Base-by-base conservation (phyloP, 2,329 filamentous ascomycete species). In the Simplicillium sp. region DNA sequence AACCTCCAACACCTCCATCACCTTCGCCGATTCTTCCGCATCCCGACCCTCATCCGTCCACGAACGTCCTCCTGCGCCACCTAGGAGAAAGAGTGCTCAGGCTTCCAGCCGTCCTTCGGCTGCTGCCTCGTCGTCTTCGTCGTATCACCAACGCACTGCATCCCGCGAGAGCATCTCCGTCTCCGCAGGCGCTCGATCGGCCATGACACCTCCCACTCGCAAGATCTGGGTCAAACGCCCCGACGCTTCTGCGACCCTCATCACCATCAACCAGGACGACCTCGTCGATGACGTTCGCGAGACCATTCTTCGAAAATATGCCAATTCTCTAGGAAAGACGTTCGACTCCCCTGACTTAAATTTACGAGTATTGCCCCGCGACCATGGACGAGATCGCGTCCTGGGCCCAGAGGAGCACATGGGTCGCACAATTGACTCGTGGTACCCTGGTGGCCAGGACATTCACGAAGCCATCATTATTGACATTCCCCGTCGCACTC, bases 211-310 rank as follows among this genome's bases (percentile, higher is more conserved):
- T 9, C 29, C 76, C 49, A 78, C 73, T 43, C 76, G 87, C 58
- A 96, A 94, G 71, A 81, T 97, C 53, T 98, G 92, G 92, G 90
- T 97, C 57, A 92, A 84, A 68, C 77, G 90, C 54, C 84, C 85
- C 15, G 76, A 82, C 48, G 85, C 82, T 44, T 96, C 90, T 42
- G 80, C 90, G 32, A 98, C 92, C 12, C 71, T 92, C 54, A 83
- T 98, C 41, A 80, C 83, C 45, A 84, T 94, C 53, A 74, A 79
- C 51, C 85, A 94, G 54, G 87, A 94, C 53, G 88, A 95, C 56
- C 67, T 97, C 52, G 89, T 97, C 43, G 92, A 98, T 60, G 90
- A 96, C 62, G 82, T 95, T 46, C 84, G 90, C 52, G 92, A 96
- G 51, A 79, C 87, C 70, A 92, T 97, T 43, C 68, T 97, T 51